Evolutionary conservation across 2,329 filamentous ascomycete genomes (phyloP).

Genomic region (Fusarium redolens): DNA sequence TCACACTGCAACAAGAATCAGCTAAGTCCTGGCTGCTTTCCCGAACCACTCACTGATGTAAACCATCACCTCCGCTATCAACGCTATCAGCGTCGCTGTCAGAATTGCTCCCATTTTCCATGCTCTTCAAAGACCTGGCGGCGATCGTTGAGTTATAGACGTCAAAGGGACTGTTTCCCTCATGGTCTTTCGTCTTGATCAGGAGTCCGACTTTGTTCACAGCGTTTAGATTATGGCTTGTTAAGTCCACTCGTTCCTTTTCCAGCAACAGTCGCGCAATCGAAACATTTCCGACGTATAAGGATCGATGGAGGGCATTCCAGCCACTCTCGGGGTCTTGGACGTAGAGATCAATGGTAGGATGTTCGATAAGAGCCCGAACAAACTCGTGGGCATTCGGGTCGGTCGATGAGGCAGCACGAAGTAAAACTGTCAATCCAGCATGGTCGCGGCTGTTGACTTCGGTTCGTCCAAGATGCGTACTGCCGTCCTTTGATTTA

Average conservation of each 20-base stretch:
- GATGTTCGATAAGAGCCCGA: constrained; percentile 81
- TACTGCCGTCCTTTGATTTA: constrained; percentile 58
- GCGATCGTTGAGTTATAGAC: constrained; percentile 90
- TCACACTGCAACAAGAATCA: constrained; percentile 33
- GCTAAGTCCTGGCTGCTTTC: constrained; percentile 13
- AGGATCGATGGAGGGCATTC: constrained; percentile 91
- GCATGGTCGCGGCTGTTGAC: constrained; percentile 86
- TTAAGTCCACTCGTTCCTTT: constrained; percentile 75
- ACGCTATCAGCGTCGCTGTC: constrained; percentile 69
- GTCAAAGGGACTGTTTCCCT: constrained; percentile 95
- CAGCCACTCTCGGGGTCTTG: constrained; percentile 94
- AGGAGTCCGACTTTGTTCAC: constrained; percentile 76
- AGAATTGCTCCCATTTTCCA: constrained; percentile 58
- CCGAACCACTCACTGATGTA: constrained; percentile 45
- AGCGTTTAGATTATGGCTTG: constrained; percentile 68
- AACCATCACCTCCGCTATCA: constrained; percentile 52
- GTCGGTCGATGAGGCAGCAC: constrained; percentile 81
- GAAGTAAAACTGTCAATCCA: constrained; percentile 86
- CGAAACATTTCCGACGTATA: constrained; percentile 90
- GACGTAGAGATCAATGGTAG: constrained; percentile 83
- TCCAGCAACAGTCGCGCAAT: constrained; percentile 85
- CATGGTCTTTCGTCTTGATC: constrained; percentile 95
- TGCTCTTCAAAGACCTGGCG: constrained; percentile 72
- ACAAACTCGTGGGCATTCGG: constrained; percentile 80
- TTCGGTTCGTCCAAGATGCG: constrained; percentile 68